Conservation (phyloP, 768 basidiomycete species). For the Strobilomyces echinocephalus region DNA sequence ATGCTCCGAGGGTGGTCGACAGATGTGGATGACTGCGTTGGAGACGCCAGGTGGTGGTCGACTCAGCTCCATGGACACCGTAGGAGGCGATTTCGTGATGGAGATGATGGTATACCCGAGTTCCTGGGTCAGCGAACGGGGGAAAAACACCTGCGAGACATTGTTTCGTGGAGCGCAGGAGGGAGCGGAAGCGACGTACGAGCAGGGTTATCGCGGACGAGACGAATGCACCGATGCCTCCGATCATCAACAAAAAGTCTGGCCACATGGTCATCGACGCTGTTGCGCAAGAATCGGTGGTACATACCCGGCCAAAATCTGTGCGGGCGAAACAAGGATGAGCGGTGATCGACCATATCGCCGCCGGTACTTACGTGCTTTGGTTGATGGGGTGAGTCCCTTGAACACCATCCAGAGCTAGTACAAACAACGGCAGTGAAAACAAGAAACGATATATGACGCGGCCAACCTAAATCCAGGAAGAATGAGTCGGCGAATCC, state of each 20-base stretch:
- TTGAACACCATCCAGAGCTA: slow-evolving; percentile 61
- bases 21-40: slow-evolving; percentile 17
- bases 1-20: slow-evolving; percentile 15
- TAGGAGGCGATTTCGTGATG: slow-evolving; percentile 27
- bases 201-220: slow-evolving; percentile 79
- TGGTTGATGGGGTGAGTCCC: slow-evolving; percentile 46
- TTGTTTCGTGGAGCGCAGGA: not conserved
- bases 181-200: slow-evolving; percentile 37
- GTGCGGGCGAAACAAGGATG: not conserved
- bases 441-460: slow-evolving; percentile 75
- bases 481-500: not conserved
- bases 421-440: slow-evolving; percentile 60
- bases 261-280: not conserved
- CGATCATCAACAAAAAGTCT: slow-evolving; percentile 71
- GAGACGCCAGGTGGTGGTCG: slow-evolving; percentile 4
- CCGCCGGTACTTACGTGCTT: slow-evolving; percentile 46
- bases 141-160: slow-evolving; percentile 63
- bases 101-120: slow-evolving; percentile 49
- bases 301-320: slow-evolving; percentile 60
- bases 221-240: slow-evolving; percentile 69
- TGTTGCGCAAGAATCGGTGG: not conserved
- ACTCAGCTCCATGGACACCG: slow-evolving; percentile 21
- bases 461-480: slow-evolving; percentile 49
- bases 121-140: slow-evolving; percentile 64
- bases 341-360: not conserved